Conservation (phyloP, 2,329 filamentous ascomycete species). For the Neoscytalidium dimidiatum region DNA sequence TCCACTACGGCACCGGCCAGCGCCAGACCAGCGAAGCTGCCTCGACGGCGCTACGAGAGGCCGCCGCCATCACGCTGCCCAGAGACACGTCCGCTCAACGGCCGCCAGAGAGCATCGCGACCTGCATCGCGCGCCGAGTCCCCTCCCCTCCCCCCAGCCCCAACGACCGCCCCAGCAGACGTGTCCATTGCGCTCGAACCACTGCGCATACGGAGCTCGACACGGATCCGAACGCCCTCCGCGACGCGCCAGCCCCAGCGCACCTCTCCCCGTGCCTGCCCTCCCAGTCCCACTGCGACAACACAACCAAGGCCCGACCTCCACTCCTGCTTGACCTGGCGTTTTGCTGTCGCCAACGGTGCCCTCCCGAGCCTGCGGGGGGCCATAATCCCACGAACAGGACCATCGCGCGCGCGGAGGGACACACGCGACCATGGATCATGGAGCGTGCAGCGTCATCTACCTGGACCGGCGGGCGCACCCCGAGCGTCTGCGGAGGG, state of each 20-base stretch:
- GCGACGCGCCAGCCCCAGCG: constrained; percentile 16
- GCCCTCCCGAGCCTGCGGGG: constrained; percentile 20
- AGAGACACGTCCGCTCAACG: constrained; percentile 16
- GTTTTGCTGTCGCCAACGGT: constrained; percentile 20
- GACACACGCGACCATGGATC: constrained; percentile 36
- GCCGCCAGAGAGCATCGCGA: neutral
- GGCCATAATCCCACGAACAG: constrained; percentile 18
- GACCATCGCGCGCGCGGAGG: constrained; percentile 13
- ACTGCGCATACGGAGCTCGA: constrained; percentile 16
- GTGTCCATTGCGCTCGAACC: constrained; percentile 21
- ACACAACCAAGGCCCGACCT: neutral
- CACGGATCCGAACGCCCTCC: constrained; percentile 17
- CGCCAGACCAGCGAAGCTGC: constrained; percentile 16
- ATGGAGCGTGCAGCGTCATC: constrained; percentile 47
- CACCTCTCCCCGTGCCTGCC: constrained; percentile 16
- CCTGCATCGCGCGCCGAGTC: neutral
- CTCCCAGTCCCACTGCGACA: constrained; percentile 13
- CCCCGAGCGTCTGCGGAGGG: constrained; percentile 41
- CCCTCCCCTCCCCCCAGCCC: constrained; percentile 4
- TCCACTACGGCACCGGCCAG: constrained; percentile 16
- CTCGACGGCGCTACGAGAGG: constrained; percentile 14
- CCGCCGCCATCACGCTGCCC: constrained; percentile 8
- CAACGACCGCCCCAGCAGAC: constrained; percentile 1
- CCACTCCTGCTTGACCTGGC: constrained; percentile 10
- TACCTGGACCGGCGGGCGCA: constrained; percentile 46